phyloP scores from a whole-genome alignment of 257 asterid genomes.

The Scutellaria galericulata region DNA sequence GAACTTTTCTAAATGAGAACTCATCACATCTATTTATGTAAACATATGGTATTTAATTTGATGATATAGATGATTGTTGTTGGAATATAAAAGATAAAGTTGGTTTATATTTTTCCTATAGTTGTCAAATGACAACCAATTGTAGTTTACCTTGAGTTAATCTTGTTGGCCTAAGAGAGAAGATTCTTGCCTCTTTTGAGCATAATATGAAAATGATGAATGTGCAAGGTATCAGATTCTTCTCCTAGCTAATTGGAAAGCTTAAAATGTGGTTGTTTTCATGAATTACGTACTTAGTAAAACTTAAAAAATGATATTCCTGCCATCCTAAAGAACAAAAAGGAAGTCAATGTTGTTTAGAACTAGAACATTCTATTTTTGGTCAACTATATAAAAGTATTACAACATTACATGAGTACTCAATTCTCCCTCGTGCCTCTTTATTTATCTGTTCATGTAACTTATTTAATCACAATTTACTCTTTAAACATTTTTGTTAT shows the following conservation, averaged over 20 bases:
- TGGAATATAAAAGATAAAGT: slow-evolving; percentile 19
- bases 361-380: too few species aligned
- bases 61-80: slow-evolving; percentile 24
- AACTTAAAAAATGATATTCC: not conserved
- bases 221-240: slow-evolving; percentile 35
- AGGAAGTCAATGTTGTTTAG: too few species aligned
- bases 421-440: too few species aligned
- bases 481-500: too few species aligned
- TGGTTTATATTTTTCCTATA: slow-evolving; percentile 20
- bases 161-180: not conserved
- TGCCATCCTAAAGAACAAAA: too few species aligned
- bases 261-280: slow-evolving; percentile 12
- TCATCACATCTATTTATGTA: not conserved
- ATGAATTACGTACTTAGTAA: not conserved
- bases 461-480: too few species aligned
- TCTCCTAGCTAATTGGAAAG: not conserved
- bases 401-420: too few species aligned
- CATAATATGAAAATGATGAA: slow-evolving; percentile 18
- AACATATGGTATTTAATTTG: slow-evolving; percentile 15
- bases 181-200: slow-evolving; percentile 27
- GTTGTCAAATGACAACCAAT: slow-evolving; percentile 22
- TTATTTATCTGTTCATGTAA: too few species aligned
- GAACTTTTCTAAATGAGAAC: slow-evolving; percentile 30
- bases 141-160: slow-evolving; percentile 1
- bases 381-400: too few species aligned